Base-by-base conservation (phyloP, 2,329 filamentous ascomycete genomes). In the Pestalotiopsis fici region DNA sequence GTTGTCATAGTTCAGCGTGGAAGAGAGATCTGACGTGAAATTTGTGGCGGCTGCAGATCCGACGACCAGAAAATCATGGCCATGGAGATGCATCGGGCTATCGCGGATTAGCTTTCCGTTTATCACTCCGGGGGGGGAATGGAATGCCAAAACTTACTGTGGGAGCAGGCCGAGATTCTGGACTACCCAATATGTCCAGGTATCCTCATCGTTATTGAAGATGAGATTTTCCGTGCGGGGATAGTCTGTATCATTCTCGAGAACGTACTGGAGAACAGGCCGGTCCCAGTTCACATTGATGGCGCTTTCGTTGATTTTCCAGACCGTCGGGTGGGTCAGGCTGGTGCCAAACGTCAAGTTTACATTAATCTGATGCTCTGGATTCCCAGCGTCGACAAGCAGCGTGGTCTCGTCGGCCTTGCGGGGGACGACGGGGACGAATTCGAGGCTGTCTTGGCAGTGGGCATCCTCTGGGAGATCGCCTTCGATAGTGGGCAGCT, bases 1-100 rank as follows among this genome's bases (percentile, higher is more conserved):
- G 61, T 84, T 86, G 15, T 73, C 57, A 12, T 73, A 78, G 67
- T 77, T 78, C 13, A 79, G 74, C 11, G 56, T 31, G 50, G 71
- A 71, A 12, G 59, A 31, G 47, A 70, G 70, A 3, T 21, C 23
- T 5, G 68, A 68, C 21, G 39, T 59, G 28, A 54, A 56, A 27
- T 39, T 55, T 12, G 50, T 37, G 15, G 35, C 12, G 56, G 25
- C 27, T 21, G 68, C 68, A 2, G 57, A 59, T 15, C 74, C 77
- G 0, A 79, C 71, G 39, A 79, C 43, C 35, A 72, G 63, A 61
- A 77, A 77, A 66, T 79, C 77, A 66, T 79, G 77, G 11, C 74
- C 74, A 69, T 76, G 74, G 23, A 76, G 66, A 66, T 76, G 74
- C 59, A 76, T 75, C 18, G 6, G 43, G 5, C 43, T n/a, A 21